A percentile compares a stretch with the other conserved stretches of the same genome.
Conservation (phyloP, 805 yeast genomes). For the Candida alai region DNA sequence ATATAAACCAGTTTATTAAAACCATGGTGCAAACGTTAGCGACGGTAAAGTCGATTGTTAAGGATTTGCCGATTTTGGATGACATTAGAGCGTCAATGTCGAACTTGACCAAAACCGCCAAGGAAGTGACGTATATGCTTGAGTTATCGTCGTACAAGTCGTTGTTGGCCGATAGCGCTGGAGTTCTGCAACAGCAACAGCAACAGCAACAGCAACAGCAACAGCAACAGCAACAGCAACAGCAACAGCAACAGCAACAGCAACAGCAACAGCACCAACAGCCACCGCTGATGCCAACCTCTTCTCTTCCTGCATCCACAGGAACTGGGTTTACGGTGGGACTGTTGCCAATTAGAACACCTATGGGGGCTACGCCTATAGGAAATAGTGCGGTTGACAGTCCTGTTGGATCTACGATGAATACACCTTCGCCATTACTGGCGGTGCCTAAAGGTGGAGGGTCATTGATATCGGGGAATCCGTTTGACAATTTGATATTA, state of each 20-base stretch:
- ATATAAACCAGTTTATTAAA: conserved; percentile 74
- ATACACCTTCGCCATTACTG: conserved; percentile 25
- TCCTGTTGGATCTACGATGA: conserved; percentile 1
- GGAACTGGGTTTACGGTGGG: too few relatives aligned
- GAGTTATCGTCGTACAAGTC: conserved; percentile 46
- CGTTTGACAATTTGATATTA: conserved; percentile 24
- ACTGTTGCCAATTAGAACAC: conserved; percentile 25
- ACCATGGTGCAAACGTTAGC: conserved; percentile 82
- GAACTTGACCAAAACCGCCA: conserved; percentile 78
- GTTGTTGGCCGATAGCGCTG: conserved; percentile 21
- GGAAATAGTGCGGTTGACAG: neutral
- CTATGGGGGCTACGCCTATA: conserved; percentile 7
- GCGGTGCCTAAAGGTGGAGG: too few relatives aligned
- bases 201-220: neutral
- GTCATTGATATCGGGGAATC: too few relatives aligned
- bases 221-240: conserved; percentile 3
- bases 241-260: conserved; percentile 2
- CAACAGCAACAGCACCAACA: neutral
- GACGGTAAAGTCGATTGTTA: conserved; percentile 76
- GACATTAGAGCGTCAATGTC: conserved; percentile 80
- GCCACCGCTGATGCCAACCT: neutral
- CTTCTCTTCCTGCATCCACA: too few relatives aligned
- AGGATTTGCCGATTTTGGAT: conserved; percentile 73
- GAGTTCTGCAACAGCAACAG: conserved; percentile 5
- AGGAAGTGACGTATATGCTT: conserved; percentile 83